phyloP scores from a whole-genome alignment of 108 stramenopile species.

The Parietichytrium sp. region DNA sequence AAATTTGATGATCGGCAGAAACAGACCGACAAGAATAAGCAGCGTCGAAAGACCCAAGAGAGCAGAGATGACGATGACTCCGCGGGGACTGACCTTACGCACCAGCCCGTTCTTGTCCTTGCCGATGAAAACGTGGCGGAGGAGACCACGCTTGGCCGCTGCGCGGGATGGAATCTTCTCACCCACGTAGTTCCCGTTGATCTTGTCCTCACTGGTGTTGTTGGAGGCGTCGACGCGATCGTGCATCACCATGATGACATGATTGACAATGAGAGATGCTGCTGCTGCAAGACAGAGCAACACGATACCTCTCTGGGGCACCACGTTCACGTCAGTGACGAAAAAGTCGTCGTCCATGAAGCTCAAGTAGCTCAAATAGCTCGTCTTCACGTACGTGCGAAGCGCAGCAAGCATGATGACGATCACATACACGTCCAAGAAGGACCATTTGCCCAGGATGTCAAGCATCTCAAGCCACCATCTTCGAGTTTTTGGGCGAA shows the following conservation, averaged over 20 bases:
- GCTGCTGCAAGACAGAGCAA: slow-evolving; percentile 26
- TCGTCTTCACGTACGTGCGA: neutral
- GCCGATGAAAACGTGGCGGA: neutral
- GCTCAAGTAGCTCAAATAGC: neutral
- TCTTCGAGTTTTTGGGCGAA: neutral
- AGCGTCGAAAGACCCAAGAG: neutral
- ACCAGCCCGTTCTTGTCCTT: neutral
- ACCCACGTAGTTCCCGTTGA: neutral
- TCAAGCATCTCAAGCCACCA: neutral
- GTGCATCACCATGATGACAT: neutral
- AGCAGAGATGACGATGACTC: neutral
- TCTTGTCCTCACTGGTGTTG: neutral
- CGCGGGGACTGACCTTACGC: neutral
- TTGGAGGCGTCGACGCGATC: neutral
- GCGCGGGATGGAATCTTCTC: neutral
- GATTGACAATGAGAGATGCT: neutral
- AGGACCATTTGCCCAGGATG: slow-evolving; percentile 39
- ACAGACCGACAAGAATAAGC: neutral
- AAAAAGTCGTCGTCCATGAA: neutral
- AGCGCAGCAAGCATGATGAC: slow-evolving; percentile 30
- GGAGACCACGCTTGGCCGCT: neutral
- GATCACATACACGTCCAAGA: slow-evolving; percentile 31
- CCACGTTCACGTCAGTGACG: slow-evolving; percentile 18
- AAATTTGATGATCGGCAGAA: neutral
- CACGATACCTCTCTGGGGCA: neutral